Base-by-base conservation (phyloP, 345 rosid species). In the Eutrema yunnanense region DNA sequence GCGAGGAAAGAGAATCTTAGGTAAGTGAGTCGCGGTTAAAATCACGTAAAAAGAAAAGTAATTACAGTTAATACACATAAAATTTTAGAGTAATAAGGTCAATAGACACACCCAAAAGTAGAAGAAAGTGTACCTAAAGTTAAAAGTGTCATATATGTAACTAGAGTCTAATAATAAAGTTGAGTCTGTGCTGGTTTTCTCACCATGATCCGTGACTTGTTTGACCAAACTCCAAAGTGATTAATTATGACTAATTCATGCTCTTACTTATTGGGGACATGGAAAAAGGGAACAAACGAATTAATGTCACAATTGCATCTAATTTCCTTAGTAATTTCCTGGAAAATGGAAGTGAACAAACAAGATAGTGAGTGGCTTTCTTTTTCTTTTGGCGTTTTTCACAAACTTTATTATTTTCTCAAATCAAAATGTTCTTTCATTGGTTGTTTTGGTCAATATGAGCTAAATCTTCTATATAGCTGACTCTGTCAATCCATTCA, bases 401-500 rank as follows among this genome's bases (percentile, higher is more conserved):
- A 26, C 4, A 40, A 8, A 74, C 9, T 10, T 32, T 4, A 12
- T 40, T 59, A 9, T 43, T 41, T 22, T 52, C 32, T 50, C 9
- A 16, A 41, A 62, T 43, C 4, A 53, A 7, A 59, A 49, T 58
- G 46, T 32, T 41, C 6, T 14, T 29, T 55, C 49, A 56, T 73
- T 56, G 69, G 65, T 44, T 73, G 76, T 41, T 49, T 66, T 58
- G 54, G 73, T 66, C 73, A 66, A 74, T 38, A 48, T 27, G 11
- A 12, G 22, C 14, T 11, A 4, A 30, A 26, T 8, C 6, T 72
- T 43, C 57, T 22, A 10, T 16, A 27, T 56, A 37, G 58, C 6
- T 53, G 62, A 61, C 48, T 51, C 36, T 59, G 30, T 70, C 66
- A 37, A 29, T 14, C 9, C 33, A 50, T 60, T 29, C 30, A 58